These are phyloP conservation scores for Colletotrichum cereale DNA, from an alignment of 2,329 filamentous ascomycete genomes.

Conservation along the genomic window DNA sequence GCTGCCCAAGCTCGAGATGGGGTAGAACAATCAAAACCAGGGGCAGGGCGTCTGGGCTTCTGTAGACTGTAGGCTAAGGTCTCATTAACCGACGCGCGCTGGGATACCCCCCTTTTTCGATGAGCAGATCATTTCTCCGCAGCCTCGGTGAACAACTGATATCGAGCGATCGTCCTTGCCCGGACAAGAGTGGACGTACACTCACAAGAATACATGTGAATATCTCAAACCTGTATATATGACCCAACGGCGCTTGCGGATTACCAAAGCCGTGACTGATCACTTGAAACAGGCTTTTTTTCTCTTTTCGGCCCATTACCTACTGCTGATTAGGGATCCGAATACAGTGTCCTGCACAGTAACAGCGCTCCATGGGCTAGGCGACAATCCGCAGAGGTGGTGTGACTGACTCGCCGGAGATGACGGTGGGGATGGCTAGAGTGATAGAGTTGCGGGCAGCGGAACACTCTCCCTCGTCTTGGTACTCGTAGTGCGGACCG, in stretches of 20 bases:
- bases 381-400: conserved; percentile 12
- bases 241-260: background rate
- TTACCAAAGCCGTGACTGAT: background rate
- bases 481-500: background rate
- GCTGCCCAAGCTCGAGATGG: background rate
- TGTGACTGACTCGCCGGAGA: conserved; percentile 36
- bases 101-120: background rate
- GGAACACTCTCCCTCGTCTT: background rate
- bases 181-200: background rate
- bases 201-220: no score
- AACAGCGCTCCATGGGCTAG: background rate
- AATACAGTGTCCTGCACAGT: background rate
- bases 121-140: background rate
- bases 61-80: background rate
- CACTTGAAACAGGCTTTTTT: background rate
- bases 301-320: background rate
- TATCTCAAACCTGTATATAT: no score
- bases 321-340: no score
- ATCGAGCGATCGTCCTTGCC: background rate
- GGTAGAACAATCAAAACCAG: background rate
- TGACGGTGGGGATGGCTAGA: conserved; percentile 24
- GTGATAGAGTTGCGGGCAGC: conserved; percentile 9
- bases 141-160: background rate
- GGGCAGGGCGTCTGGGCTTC: background rate
- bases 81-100: background rate